phyloP scores from a whole-genome alignment of 805 yeast genomes.

The Sugiyamaella chiloensis region DNA sequence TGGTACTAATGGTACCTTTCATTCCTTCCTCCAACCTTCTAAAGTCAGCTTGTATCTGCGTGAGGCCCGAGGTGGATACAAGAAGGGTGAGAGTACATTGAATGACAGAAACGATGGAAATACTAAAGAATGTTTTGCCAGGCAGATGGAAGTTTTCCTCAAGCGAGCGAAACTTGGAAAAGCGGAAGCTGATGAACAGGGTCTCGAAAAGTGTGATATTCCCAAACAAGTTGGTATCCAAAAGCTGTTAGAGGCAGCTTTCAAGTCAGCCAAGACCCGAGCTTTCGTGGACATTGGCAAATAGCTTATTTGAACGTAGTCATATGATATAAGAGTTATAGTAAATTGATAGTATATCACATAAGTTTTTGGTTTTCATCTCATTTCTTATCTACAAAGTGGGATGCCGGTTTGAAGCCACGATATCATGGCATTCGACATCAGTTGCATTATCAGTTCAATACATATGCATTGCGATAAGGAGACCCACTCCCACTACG shows the following conservation, averaged over 20 bases:
- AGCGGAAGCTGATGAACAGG: constrained; percentile 7
- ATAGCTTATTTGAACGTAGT: too few species aligned
- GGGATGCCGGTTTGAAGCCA: too few species aligned
- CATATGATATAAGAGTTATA: too few species aligned
- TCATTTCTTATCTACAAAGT: too few species aligned
- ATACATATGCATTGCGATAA: background rate
- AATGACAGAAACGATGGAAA: constrained; percentile 1
- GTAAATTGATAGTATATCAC: too few species aligned
- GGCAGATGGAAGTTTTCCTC: constrained; percentile 12
- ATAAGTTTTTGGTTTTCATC: too few species aligned
- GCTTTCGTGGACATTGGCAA: background rate
- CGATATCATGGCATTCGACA: too few species aligned
- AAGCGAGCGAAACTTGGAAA: constrained; percentile 9
- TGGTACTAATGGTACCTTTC: constrained; percentile 16
- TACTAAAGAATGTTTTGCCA: constrained; percentile 5
- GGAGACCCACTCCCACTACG: background rate
- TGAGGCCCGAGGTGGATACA: constrained; percentile 12
- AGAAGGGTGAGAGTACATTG: constrained; percentile 3
- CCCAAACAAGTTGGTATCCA: constrained; percentile 9
- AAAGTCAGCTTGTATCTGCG: constrained; percentile 7
- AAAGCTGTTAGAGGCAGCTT: constrained; percentile 12
- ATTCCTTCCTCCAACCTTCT: constrained; percentile 11
- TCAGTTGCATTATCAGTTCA: too few species aligned
- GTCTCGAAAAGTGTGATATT: constrained; percentile 10
- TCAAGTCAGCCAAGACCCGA: constrained; percentile 9